These are phyloP conservation scores for Monilinia polystroma DNA, from an alignment of 2,329 filamentous ascomycete species.

Conservation along the genomic window DNA sequence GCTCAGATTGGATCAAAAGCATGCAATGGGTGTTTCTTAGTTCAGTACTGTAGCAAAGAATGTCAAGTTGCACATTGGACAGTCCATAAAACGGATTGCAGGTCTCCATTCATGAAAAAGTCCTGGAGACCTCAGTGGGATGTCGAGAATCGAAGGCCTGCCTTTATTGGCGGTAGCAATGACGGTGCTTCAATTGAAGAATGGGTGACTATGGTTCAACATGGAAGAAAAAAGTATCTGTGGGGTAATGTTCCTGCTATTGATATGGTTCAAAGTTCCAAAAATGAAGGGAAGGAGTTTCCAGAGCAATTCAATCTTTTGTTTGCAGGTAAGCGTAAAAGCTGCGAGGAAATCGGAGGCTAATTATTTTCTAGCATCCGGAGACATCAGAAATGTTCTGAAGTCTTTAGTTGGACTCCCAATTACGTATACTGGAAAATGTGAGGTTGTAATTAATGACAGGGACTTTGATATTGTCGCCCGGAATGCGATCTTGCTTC, in stretches of 20 bases:
- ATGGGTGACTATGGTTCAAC: background rate
- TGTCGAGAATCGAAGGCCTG: conserved; percentile 1
- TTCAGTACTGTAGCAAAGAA: conserved; percentile 41
- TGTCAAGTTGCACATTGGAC: conserved; percentile 17
- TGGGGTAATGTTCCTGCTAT: conserved; percentile 23
- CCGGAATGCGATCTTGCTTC: conserved; percentile 14
- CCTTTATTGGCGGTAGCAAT: conserved; percentile 31
- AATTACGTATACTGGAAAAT: conserved; percentile 35
- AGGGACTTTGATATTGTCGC: conserved; percentile 26
- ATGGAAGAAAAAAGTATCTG: conserved; percentile 16
- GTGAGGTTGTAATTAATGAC: conserved; percentile 39
- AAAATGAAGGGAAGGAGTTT: conserved; percentile 11
- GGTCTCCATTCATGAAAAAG: conserved; percentile 13
- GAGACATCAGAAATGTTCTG: conserved; percentile 47
- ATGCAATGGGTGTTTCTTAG: conserved; percentile 18
- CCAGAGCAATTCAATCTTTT: conserved; percentile 11
- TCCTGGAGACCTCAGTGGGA: conserved; percentile 16
- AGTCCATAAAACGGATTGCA: conserved; percentile 16
- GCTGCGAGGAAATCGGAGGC: background rate
- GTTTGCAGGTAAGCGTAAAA: conserved; percentile 5
- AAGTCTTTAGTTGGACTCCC: conserved; percentile 31
- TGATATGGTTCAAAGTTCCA: background rate
- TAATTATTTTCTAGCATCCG: conserved; percentile 38
- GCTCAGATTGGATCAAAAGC: background rate
- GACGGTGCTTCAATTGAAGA: background rate